Conservation (phyloP, 2,329 filamentous ascomycete species). For the Fonsecaea nubica region DNA sequence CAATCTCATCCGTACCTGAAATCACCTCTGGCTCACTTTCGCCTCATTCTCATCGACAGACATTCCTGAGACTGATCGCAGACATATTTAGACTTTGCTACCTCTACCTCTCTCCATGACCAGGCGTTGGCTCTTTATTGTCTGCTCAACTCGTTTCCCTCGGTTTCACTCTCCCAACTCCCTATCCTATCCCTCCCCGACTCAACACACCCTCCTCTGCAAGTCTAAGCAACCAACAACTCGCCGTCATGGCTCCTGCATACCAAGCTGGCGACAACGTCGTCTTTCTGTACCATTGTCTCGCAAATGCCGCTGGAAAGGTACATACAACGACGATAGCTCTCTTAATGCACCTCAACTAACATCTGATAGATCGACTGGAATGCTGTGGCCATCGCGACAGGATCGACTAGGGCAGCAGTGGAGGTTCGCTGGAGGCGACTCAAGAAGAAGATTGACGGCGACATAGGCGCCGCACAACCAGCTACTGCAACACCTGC, state of each 20-base stretch:
- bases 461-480: background rate
- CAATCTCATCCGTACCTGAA: background rate
- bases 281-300: constrained; percentile 52
- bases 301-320: constrained; percentile 50
- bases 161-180: background rate
- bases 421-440: constrained; percentile 51
- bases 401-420: constrained; percentile 47
- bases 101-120: too few species aligned
- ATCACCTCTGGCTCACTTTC: constrained; percentile 7
- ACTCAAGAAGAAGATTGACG: constrained; percentile 42
- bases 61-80: background rate
- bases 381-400: constrained; percentile 45
- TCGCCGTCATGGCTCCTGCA: constrained; percentile 47
- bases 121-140: background rate
- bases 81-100: background rate
- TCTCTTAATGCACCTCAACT: background rate
- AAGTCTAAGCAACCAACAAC: background rate
- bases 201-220: background rate
- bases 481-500: background rate
- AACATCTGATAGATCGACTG: constrained; percentile 48
- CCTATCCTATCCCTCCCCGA: background rate
- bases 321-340: constrained; percentile 11
- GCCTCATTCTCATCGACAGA: background rate
- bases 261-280: constrained; percentile 49
- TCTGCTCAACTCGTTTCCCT: background rate